Evolutionary conservation across 768 basidiomycete species (phyloP).

Genomic region (Crepidotus variabilis): DNA sequence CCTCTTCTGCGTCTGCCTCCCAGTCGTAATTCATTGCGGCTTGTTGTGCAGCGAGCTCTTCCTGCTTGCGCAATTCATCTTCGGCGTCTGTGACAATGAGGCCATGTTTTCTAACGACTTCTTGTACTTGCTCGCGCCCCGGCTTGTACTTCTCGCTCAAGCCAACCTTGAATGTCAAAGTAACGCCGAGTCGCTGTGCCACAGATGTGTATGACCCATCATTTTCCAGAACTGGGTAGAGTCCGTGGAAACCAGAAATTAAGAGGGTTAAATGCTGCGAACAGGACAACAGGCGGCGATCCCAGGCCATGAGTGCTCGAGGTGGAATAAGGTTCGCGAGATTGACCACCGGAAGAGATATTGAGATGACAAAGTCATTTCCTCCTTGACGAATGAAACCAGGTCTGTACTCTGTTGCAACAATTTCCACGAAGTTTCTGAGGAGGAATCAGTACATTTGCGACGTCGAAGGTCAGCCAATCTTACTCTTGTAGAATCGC

Average conservation of each 20-base stretch:
- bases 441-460: slow-evolving; percentile 3
- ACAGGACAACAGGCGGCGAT: slow-evolving; percentile 54
- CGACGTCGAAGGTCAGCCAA: slow-evolving; percentile 1
- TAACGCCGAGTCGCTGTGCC: slow-evolving; percentile 30
- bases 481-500: slow-evolving; percentile 28
- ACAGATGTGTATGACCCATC: slow-evolving; percentile 36
- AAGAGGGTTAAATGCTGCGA: slow-evolving; percentile 62
- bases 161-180: slow-evolving; percentile 58
- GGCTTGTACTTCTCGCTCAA: slow-evolving; percentile 62
- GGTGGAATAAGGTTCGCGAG: slow-evolving; percentile 53
- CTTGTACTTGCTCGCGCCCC: slow-evolving; percentile 38
- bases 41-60: slow-evolving; percentile 27
- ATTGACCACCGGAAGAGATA: slow-evolving; percentile 52
- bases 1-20: slow-evolving; percentile 24
- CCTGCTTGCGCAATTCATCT: slow-evolving; percentile 32
- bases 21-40: slow-evolving; percentile 16
- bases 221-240: slow-evolving; percentile 48
- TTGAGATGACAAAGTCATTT: slow-evolving; percentile 50
- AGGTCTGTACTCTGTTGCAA: slow-evolving; percentile 54
- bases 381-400: slow-evolving; percentile 50
- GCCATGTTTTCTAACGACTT: slow-evolving; percentile 48
- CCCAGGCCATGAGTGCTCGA: slow-evolving; percentile 73
- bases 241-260: slow-evolving; percentile 49
- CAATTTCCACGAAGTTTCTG: slow-evolving; percentile 60
- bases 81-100: slow-evolving; percentile 41